phyloP scores from a whole-genome alignment of 148 eudicot species.

The Limonium bicolor region DNA sequence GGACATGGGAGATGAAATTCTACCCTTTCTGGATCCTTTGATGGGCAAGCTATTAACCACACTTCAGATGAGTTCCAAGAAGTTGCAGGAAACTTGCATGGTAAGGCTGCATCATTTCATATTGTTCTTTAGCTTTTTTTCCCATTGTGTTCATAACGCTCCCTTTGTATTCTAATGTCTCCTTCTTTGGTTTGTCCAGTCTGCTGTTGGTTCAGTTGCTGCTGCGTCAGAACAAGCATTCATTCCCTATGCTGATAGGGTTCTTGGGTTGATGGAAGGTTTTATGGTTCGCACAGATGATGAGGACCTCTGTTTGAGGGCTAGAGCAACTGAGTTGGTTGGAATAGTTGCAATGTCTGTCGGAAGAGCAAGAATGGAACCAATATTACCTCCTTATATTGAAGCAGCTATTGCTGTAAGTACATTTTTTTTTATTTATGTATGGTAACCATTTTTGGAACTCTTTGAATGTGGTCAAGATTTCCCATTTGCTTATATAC shows the following conservation, averaged over 20 bases:
- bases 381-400: slow-evolving; percentile 77
- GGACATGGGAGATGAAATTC: slow-evolving; percentile 89
- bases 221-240: slow-evolving; percentile 94
- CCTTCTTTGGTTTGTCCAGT: slow-evolving; percentile 25
- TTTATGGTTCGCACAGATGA: slow-evolving; percentile 88
- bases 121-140: too few relatives aligned
- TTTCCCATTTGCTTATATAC: slow-evolving; percentile 4
- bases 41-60: slow-evolving; percentile 75
- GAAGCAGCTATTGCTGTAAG: slow-evolving; percentile 93
- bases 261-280: slow-evolving; percentile 78
- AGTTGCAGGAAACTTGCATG: slow-evolving; percentile 97
- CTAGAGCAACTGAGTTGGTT: slow-evolving; percentile 94
- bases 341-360: slow-evolving; percentile 95
- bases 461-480: not conserved
- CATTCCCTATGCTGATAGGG: slow-evolving; percentile 87
- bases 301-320: slow-evolving; percentile 77
- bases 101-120: too few relatives aligned
- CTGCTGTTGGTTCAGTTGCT: slow-evolving; percentile 94
- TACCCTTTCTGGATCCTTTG: slow-evolving; percentile 81
- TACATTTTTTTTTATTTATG: not conserved
- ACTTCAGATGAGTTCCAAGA: slow-evolving; percentile 70
- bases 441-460: slow-evolving; percentile 1
- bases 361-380: slow-evolving; percentile 84
- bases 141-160: not conserved
- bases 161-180: not conserved